A percentile compares a stretch with the other conserved stretches of the same genome.
Evolutionary conservation across 768 basidiomycete species (phyloP).

Genomic region (Leccinum subtestaceum): DNA sequence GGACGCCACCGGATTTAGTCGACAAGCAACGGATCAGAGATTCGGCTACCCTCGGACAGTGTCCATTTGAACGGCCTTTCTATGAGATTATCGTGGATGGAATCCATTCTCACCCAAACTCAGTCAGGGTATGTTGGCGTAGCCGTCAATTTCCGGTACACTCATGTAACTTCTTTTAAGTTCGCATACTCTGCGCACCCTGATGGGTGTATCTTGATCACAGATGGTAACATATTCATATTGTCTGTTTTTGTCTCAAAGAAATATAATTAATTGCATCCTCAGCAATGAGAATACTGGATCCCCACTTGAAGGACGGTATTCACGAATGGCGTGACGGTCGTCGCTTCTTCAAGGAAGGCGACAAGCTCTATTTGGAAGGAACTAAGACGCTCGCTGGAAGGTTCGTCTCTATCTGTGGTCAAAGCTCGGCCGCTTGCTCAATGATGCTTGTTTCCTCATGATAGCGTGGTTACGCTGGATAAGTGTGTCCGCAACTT

Average conservation of each 20-base stretch:
- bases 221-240: constrained; percentile 63
- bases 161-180: constrained; percentile 34
- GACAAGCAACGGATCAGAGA: constrained; percentile 20
- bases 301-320: constrained; percentile 81
- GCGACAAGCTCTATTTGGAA: constrained; percentile 75
- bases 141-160: background rate
- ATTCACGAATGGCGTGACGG: constrained; percentile 88
- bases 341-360: constrained; percentile 75
- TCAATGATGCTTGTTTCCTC: background rate
- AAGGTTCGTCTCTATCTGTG: constrained; percentile 46
- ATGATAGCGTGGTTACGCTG: constrained; percentile 67
- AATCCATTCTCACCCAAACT: constrained; percentile 87
- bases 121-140: constrained; percentile 62
- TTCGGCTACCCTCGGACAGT: constrained; percentile 42
- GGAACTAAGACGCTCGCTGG: constrained; percentile 88
- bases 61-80: constrained; percentile 65
- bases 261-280: background rate
- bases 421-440: background rate
- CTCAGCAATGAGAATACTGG: constrained; percentile 80
- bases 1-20: constrained; percentile 57
- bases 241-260: background rate
- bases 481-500: constrained; percentile 88
- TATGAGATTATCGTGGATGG: constrained; percentile 92
- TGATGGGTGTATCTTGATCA: constrained; percentile 85
- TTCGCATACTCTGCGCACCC: constrained; percentile 81